Evolutionary conservation across 768 basidiomycete species (phyloP), one percentile per base, ranked within the genome.

Genomic region (Lactarius hatsudake): DNA sequence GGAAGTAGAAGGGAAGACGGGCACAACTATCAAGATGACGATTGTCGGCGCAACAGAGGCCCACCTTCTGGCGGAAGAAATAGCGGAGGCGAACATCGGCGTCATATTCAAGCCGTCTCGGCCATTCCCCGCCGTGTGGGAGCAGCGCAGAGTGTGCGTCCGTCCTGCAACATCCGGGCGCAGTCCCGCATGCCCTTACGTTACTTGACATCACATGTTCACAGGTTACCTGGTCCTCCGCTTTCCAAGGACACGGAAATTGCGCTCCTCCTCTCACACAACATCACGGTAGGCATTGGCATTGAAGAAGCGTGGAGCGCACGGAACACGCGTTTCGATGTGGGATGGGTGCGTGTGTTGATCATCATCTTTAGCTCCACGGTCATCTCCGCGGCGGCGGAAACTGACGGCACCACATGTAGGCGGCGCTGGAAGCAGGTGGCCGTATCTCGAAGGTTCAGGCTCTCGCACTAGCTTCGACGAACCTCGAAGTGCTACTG

Each of bases 261-360:
- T 51, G 79, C 84, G 28, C 81, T 81, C 61, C 83, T 98, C 26
- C 74, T 88, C 20, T 79, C 80, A 3, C 84, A 90, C 54, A 87
- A 87, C 32, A 90, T 97, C 18, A 86, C 85, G 6, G 87, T 93
- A 38, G 91, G 86, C 9, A 73, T 93, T 57, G 90, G 89, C 20
- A 80, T 87, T 56, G 76, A 81, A 55, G 85, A 87, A 67, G 83
- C 83, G 48, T 93, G 88, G 89, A 81, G 83, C 32, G 88, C 90
- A 8, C 84, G 91, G 30, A 93, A 89, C 73, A 81, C 89, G 12
- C 84, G 89, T 18, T 91, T 94, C 70, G 93, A 96, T 69, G 77
- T 86, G 36, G 90, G 85, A 53, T 96, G 94, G 94, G 91, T 89
- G 68, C 71, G 86, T 78, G 23, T n/a, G 2, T 32, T 43, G 32